Evolutionary conservation across 116 monocot genomes (phyloP).

Genomic region (Posidonia oceanica): DNA sequence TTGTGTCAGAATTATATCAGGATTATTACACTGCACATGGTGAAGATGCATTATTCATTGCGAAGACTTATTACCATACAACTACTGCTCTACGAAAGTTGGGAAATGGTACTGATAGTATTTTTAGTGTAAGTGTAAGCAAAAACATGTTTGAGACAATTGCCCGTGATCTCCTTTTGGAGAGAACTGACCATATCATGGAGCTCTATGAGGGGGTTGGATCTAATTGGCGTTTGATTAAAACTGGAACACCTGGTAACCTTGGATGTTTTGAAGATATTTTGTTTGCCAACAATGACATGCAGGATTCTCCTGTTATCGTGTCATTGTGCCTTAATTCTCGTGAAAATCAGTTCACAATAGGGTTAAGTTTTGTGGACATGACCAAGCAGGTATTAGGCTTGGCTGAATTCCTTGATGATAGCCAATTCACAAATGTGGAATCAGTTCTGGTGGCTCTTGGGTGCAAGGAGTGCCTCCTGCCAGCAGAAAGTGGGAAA

Average conservation of each 20-base stretch:
- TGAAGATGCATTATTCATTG: constrained; percentile 84
- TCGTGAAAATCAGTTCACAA: constrained; percentile 61
- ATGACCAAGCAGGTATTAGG: constrained; percentile 68
- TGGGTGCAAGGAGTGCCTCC: constrained; percentile 91
- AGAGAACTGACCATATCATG: constrained; percentile 78
- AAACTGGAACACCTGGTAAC: constrained; percentile 86
- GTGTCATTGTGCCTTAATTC: constrained; percentile 53
- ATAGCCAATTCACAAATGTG: constrained; percentile 83
- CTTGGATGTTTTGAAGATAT: constrained; percentile 93
- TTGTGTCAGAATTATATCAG: constrained; percentile 19
- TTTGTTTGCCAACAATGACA: constrained; percentile 96
- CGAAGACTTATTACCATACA: constrained; percentile 93
- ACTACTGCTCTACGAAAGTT: constrained; percentile 79
- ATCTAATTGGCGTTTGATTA: constrained; percentile 77
- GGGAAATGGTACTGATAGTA: constrained; percentile 53
- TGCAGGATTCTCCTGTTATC: constrained; percentile 93
- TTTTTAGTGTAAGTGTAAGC: constrained; percentile 75
- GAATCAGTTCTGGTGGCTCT: constrained; percentile 85
- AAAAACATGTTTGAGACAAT: constrained; percentile 94
- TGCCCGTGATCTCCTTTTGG: constrained; percentile 76
- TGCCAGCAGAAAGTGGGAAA: constrained; percentile 65
- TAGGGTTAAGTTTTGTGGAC: constrained; percentile 82
- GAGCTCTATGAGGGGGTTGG: constrained; percentile 95
- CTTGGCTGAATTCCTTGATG: constrained; percentile 87
- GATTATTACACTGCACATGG: constrained; percentile 96